Conservation (phyloP, 805 yeast species). For the Torulaspora quercuum region DNA sequence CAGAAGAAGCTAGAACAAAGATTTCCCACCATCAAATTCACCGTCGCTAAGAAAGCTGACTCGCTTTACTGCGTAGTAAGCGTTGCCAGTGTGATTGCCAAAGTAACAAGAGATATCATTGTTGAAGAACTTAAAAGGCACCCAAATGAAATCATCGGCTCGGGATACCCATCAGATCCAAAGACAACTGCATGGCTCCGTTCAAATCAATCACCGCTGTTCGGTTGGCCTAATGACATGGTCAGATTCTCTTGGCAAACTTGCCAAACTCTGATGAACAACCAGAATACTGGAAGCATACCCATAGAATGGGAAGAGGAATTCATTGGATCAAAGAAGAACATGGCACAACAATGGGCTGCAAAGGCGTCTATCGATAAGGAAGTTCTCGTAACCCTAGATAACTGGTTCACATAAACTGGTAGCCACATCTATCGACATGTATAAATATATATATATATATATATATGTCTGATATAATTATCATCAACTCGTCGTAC, state of each 20-base stretch:
- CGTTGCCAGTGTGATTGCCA: conserved; percentile 93
- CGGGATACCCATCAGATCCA: conserved; percentile 95
- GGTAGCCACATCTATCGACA: neutral
- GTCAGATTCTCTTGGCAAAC: conserved; percentile 94
- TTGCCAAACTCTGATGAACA: conserved; percentile 62
- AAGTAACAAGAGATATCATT: conserved; percentile 82
- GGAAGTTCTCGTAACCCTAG: conserved; percentile 23
- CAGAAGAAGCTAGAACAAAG: conserved; percentile 64
- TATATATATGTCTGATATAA: no score
- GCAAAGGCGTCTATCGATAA: conserved; percentile 6
- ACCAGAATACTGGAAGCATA: conserved; percentile 39
- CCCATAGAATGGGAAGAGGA: conserved; percentile 60
- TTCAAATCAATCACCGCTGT: conserved; percentile 58
- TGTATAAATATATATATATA: no score
- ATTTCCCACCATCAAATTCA: conserved; percentile 69
- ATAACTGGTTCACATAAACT: conserved; percentile 26
- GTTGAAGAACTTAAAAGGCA: conserved; percentile 26
- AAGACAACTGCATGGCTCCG: conserved; percentile 76
- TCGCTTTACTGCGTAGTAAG: conserved; percentile 87
- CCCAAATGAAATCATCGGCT: conserved; percentile 54
- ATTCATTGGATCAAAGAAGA: conserved; percentile 31
- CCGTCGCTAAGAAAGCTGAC: conserved; percentile 94
- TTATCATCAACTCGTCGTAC: conserved; percentile 4
- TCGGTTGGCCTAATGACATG: conserved; percentile 79
- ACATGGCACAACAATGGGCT: conserved; percentile 29